Evolutionary conservation across 345 rosid genomes (phyloP).

Genomic region (Viola odorata): DNA sequence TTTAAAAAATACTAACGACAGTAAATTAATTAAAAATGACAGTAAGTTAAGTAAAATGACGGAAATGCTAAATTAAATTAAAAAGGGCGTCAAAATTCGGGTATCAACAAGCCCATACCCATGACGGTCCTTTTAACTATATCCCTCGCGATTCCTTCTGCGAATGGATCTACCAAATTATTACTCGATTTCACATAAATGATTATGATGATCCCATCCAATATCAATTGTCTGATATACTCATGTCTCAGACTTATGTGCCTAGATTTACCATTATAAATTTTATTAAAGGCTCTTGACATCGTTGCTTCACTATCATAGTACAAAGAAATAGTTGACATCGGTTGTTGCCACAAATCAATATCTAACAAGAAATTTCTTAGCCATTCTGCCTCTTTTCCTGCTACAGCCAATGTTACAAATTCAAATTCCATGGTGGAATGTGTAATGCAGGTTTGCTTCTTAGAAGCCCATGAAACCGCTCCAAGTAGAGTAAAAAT

Average conservation of each 20-base stretch:
- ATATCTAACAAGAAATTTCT: background rate
- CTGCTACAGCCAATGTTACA: background rate
- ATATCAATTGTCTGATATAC: background rate
- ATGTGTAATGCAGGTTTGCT: background rate
- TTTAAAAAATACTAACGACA: no score
- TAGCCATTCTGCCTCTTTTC: background rate
- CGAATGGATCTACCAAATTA: background rate
- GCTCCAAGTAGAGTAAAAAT: background rate
- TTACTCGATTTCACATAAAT: background rate
- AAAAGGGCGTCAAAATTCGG: no score
- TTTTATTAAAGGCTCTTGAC: background rate
- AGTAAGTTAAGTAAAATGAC: no score
- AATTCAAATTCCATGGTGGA: background rate
- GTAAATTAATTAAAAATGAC: no score
- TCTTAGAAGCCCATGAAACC: background rate
- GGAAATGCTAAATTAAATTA: no score
- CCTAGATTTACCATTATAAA: background rate
- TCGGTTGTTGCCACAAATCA: background rate
- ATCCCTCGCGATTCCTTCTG: background rate
- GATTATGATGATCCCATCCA: background rate
- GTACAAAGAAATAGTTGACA: background rate
- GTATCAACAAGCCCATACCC: no score
- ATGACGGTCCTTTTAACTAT: no score
- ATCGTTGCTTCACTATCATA: background rate
- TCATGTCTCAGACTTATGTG: background rate